A percentile compares a stretch with the other conserved stretches of the same genome.
These are phyloP conservation scores for Amanita thiersii DNA, from an alignment of 768 basidiomycete genomes.

Conservation along the genomic window DNA sequence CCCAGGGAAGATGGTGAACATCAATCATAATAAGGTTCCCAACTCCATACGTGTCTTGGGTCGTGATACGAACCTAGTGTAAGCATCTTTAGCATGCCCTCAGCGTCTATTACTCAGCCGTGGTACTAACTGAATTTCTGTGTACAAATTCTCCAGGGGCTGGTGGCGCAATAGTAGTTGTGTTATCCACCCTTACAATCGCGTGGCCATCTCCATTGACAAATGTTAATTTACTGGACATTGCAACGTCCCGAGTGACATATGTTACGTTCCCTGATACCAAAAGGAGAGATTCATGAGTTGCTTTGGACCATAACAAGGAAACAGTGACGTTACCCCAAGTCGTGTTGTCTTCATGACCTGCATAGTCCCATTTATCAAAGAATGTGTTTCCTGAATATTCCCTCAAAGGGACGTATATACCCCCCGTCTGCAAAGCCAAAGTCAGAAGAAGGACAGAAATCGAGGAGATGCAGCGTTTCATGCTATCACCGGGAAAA, in stretches of 20 bases:
- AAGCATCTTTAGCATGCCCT: background rate
- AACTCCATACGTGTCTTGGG: slow-evolving; percentile 30
- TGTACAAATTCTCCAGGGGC: slow-evolving; percentile 16
- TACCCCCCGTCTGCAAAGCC: slow-evolving; percentile 14
- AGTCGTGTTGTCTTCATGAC: slow-evolving; percentile 38
- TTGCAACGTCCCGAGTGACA: slow-evolving; percentile 39
- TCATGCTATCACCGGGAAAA: too few relatives aligned
- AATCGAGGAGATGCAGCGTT: too few relatives aligned
- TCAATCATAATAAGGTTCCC: slow-evolving; percentile 39
- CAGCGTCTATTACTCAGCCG: background rate
- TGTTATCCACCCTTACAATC: slow-evolving; percentile 71
- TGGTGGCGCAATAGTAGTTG: slow-evolving; percentile 33
- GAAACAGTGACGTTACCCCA: slow-evolving; percentile 19
- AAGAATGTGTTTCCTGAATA: slow-evolving; percentile 47
- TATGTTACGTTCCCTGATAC: slow-evolving; percentile 54
- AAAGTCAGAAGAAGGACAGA: slow-evolving; percentile 10
- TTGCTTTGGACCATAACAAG: background rate
- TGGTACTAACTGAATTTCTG: slow-evolving; percentile 40
- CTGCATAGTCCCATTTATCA: slow-evolving; percentile 47
- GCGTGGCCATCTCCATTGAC: slow-evolving; percentile 54
- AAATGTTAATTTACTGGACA: slow-evolving; percentile 43
- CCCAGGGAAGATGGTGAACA: slow-evolving; percentile 38
- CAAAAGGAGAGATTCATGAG: background rate
- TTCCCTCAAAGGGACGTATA: slow-evolving; percentile 30
- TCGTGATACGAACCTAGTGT: slow-evolving; percentile 35